Evolutionary conservation across 1,139 yeast genomes (phyloP), one percentile per base, ranked within the genome.

Genomic region (Sugiyamaella neomexicana): DNA sequence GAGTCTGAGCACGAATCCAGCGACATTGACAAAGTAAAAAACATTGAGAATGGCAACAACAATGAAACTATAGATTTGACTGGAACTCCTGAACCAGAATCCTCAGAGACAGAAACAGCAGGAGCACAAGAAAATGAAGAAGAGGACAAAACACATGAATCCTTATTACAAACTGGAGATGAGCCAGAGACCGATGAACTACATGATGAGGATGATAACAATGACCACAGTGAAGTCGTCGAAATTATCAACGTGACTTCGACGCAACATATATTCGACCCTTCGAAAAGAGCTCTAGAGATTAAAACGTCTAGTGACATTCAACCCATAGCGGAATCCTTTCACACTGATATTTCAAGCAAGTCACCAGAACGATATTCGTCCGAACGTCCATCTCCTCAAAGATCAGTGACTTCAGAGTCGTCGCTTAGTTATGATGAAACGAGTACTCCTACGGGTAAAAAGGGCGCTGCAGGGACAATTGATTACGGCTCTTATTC

Each of bases 401-500:
- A 46, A 32, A 31, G 43, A 23, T 46, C 50, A 36, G 20, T 42
- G 7, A 36, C 10, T n/a, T 38, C 44, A 12, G 44, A 38, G 8
- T 38, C 50, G 12, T 29, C 34, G 2, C 7, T 29, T 9, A 29
- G 34, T 9, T 25, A 16, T 13, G 50, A 46, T 12, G 50, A 40
- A n/a, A 15, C 32, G 15, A n/a, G 46, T 12, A 32, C 40, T 7
- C 38, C 32, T 27, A 36, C 39, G 31, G 34, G 25, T n/a, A 48
- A 53, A 40, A 31, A 49, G 13, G 60, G 38, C 15, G 38, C 63
- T 6, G 54, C 57, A 3, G 60, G 64, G 6, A 58, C 55, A 0
- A 55, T 59, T 15, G 57, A 53, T 46, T 55, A 56, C 41, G 56
- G 56, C 23, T 55, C 61, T 2, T 55, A 50, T 36, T 54, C 51